These are phyloP conservation scores for Lathyrus aphaca DNA, from an alignment of 306 rosid species.

Conservation along the genomic window DNA sequence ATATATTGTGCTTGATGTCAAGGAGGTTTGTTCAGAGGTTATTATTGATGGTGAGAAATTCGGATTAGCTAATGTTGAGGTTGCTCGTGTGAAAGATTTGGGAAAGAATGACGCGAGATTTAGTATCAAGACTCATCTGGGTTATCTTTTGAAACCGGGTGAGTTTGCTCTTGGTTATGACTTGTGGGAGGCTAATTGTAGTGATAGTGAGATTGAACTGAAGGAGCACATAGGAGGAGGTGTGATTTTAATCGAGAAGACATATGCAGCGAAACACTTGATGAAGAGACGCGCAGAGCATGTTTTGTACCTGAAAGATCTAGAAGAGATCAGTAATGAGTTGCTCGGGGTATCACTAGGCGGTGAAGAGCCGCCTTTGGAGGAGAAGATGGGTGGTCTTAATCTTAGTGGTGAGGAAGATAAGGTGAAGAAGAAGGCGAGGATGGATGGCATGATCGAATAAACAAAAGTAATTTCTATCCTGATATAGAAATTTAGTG, in stretches of 20 bases:
- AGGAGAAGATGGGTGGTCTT: constrained; percentile 69
- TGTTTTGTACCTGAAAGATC: constrained; percentile 55
- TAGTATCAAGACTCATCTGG: constrained; percentile 72
- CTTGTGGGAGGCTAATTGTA: constrained; percentile 52
- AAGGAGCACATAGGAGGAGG: constrained; percentile 61
- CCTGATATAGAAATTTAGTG: background rate
- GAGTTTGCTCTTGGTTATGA: constrained; percentile 85
- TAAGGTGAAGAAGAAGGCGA: constrained; percentile 47
- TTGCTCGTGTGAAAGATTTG: constrained; percentile 70
- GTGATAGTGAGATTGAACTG: constrained; percentile 52
- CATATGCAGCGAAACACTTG: constrained; percentile 61
- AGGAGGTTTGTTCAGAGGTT: constrained; percentile 55
- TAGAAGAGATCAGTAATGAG: constrained; percentile 67
- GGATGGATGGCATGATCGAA: constrained; percentile 45
- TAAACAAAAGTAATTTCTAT: constrained; percentile 25
- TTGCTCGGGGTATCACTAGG: constrained; percentile 41
- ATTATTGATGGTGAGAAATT: constrained; percentile 62
- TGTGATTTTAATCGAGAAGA: constrained; percentile 66
- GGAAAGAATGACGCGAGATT: constrained; percentile 76
- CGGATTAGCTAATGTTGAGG: constrained; percentile 69
- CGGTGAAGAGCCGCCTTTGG: constrained; percentile 2
- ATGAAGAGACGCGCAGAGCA: constrained; percentile 54
- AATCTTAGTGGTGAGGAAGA: constrained; percentile 41
- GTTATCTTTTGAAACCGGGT: constrained; percentile 66
- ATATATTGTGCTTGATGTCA: constrained; percentile 67